A percentile compares a stretch with the other conserved stretches of the same genome.
phyloP scores from a whole-genome alignment of 768 basidiomycete genomes.

The Paxillus rubicundulus region DNA sequence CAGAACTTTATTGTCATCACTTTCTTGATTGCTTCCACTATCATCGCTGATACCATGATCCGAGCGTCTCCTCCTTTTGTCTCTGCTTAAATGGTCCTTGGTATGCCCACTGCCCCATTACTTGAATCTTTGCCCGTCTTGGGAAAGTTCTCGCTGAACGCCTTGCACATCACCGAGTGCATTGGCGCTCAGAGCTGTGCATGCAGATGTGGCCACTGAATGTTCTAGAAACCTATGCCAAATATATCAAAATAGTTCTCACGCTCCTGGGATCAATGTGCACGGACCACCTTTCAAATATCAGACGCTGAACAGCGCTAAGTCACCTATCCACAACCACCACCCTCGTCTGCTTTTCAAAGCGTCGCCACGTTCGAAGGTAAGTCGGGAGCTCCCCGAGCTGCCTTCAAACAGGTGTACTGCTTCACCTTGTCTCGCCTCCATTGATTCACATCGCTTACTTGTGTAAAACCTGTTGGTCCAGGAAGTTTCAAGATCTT shows the following conservation, averaged over 20 bases:
- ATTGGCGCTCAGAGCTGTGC: not conserved
- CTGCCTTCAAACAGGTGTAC: not conserved
- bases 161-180: not conserved
- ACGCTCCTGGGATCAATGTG: not conserved
- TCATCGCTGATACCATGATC: conserved; percentile 9
- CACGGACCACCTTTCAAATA: not conserved
- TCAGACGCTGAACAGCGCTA: not conserved
- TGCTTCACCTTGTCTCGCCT: too few species aligned
- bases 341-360: not conserved
- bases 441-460: too few species aligned
- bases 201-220: conserved; percentile 11
- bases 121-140: not conserved
- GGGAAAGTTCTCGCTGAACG: not conserved
- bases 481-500: too few species aligned
- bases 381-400: not conserved
- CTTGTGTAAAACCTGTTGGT: too few species aligned
- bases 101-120: not conserved
- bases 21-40: conserved; percentile 30
- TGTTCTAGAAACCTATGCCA: conserved; percentile 24
- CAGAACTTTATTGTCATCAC: conserved; percentile 4
- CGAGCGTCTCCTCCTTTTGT: not conserved
- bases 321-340: not conserved
- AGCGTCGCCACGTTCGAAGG: not conserved
- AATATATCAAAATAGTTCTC: conserved; percentile 16
- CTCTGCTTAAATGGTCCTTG: not conserved